Evolutionary conservation across 2,329 filamentous ascomycete species (phyloP), one percentile per base, ranked within the genome.

Genomic region (Pyrenophora tritici-repentis): DNA sequence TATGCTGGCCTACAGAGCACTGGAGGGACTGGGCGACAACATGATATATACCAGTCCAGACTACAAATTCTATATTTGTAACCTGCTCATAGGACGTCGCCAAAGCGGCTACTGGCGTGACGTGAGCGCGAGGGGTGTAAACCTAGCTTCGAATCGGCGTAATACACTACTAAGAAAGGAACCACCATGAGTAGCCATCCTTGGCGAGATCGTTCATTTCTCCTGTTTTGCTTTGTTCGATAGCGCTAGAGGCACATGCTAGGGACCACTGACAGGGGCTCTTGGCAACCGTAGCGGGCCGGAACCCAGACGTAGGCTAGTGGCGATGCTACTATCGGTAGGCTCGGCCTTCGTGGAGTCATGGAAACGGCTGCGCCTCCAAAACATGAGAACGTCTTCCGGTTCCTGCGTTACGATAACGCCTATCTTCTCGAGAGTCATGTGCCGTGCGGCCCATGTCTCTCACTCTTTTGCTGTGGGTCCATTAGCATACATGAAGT

Each of bases 51-150:
- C 42, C 20, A 17, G 14, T 24, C 29, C n/a, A 16, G 34, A n/a
- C 24, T 46, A 31, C 5, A 26, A 50, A 16, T 43, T 47, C 44
- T 39, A 47, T 48, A 55, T 55, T 50, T 33, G 61, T 50, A 17
- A 16, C 56, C 63, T 20, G 58, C 56, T 22, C 34, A 48, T 37
- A 29, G 26, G 22, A 33, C 38, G 32, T 31, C 34, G 38, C 16
- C 24, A 32, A 35, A 39, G 29, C 42, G 48, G 48, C 22, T 38
- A 42, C 32, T 32, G 13, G 26, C 37, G 43, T 47, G 45, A 42
- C 38, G 32, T 32, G 42, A 36, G 29, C 44, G 38, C 29, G 46
- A 42, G 43, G 39, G 46, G 35, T 48, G 22, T 39, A 39, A 26
- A 13, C 22, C 34, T 43, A 39, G 22, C 35, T 35, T 43, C 33